These are phyloP conservation scores for Scutellaria baicalensis DNA, from an alignment of 257 asterid genomes.

Conservation along the genomic window DNA sequence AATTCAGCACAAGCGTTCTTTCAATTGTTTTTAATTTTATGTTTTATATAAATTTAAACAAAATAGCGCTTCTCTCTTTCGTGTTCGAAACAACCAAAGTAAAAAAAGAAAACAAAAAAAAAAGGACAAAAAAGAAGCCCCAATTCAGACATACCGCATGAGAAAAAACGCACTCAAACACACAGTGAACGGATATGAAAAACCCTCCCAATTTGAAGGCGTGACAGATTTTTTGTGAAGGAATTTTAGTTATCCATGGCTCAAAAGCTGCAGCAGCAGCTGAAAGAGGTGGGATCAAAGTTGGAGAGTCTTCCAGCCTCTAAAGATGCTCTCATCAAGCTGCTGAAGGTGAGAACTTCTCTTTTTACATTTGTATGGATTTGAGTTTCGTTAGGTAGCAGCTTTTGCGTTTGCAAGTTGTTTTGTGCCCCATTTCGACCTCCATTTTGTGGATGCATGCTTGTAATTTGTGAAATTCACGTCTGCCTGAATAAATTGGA, in stretches of 20 bases:
- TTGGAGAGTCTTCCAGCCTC: conserved; percentile 54
- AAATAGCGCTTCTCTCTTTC: conserved; percentile 12
- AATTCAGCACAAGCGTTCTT: conserved; percentile 10
- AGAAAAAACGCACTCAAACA: neutral
- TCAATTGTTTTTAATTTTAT: neutral
- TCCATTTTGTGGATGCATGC: conserved; percentile 16
- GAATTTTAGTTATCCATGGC: conserved; percentile 35
- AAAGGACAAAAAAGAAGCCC: conserved; percentile 16
- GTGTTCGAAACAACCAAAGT: conserved; percentile 20
- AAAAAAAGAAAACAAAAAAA: no score
- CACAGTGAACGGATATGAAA: conserved; percentile 15
- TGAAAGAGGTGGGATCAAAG: conserved; percentile 65
- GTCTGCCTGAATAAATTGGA: neutral
- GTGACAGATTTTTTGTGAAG: neutral
- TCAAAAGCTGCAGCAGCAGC: conserved; percentile 62
- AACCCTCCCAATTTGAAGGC: conserved; percentile 2
- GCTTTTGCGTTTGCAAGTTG: neutral
- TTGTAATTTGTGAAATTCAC: conserved; percentile 5
- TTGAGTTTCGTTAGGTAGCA: neutral
- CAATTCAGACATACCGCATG: conserved; percentile 5
- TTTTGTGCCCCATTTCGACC: neutral
- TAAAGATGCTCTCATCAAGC: conserved; percentile 69
- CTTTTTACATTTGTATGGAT: neutral
- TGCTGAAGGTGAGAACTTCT: conserved; percentile 46
- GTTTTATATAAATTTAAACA: neutral